A percentile compares a stretch with the other conserved stretches of the same genome.
Evolutionary conservation across 1,139 yeast genomes (phyloP).

Genomic region (Saccharomyces pastorianus): DNA sequence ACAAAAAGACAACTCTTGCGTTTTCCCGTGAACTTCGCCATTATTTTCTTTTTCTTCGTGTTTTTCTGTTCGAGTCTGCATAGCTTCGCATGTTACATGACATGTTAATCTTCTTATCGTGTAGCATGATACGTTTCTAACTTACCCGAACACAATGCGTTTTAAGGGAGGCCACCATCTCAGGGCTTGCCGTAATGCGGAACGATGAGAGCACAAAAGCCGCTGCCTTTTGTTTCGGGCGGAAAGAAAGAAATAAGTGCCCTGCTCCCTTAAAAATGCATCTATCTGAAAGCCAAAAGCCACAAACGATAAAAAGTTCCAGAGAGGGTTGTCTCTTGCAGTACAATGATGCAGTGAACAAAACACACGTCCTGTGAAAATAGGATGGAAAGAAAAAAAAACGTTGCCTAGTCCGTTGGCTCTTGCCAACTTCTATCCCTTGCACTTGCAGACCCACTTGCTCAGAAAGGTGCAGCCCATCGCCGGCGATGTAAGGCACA

Average conservation of each 20-base stretch:
- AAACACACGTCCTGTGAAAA: too few species aligned
- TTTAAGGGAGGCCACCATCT: neutral
- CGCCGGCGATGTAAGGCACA: neutral
- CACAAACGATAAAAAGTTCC: neutral
- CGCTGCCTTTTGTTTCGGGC: neutral
- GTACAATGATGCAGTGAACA: neutral
- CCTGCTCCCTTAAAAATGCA: neutral
- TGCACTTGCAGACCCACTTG: neutral
- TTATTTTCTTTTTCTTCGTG: neutral
- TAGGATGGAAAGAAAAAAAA: neutral
- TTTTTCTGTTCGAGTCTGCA: neutral
- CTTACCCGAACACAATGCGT: neutral
- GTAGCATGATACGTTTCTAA: neutral
- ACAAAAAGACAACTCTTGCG: neutral
- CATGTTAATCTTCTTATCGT: too few species aligned
- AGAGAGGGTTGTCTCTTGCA: neutral
- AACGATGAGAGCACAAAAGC: neutral
- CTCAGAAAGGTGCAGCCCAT: neutral
- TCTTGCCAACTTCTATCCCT: neutral
- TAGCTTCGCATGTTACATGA: too few species aligned
- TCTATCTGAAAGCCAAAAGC: neutral
- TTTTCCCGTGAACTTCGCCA: neutral
- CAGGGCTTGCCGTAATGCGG: neutral
- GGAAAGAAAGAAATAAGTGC: neutral
- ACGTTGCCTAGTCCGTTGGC: neutral